phyloP scores from a whole-genome alignment of 2,329 filamentous ascomycete genomes.

The Xylaria sp. region DNA sequence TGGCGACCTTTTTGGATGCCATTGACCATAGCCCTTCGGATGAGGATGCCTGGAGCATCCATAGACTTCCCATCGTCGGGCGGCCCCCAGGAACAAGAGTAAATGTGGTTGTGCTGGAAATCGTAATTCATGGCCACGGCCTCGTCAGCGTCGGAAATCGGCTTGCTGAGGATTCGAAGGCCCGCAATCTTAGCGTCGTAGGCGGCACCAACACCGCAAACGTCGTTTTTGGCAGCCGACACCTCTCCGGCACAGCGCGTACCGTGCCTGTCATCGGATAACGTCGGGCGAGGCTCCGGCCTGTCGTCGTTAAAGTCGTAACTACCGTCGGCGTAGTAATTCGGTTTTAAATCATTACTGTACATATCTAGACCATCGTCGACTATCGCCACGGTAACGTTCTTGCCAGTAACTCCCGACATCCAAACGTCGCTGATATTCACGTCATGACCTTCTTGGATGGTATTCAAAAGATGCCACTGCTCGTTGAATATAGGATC shows the following conservation, averaged over 20 bases:
- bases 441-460: slow-evolving; percentile 83
- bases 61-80: slow-evolving; percentile 92
- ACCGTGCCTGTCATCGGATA: slow-evolving; percentile 86
- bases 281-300: slow-evolving; percentile 76
- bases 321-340: slow-evolving; percentile 91
- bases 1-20: slow-evolving; percentile 85
- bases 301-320: slow-evolving; percentile 93
- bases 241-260: slow-evolving; percentile 96
- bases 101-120: slow-evolving; percentile 90
- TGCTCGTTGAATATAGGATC: slow-evolving; percentile 94
- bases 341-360: slow-evolving; percentile 87
- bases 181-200: slow-evolving; percentile 90
- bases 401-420: slow-evolving; percentile 86
- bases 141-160: slow-evolving; percentile 91
- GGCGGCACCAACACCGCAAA: slow-evolving; percentile 93
- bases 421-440: slow-evolving; percentile 96
- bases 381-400: slow-evolving; percentile 88
- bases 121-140: slow-evolving; percentile 91
- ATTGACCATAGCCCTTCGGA: slow-evolving; percentile 87
- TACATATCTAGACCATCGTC: slow-evolving; percentile 97
- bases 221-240: slow-evolving; percentile 85
- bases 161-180: slow-evolving; percentile 87
- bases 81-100: slow-evolving; percentile 98
- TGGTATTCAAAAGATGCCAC: slow-evolving; percentile 90
- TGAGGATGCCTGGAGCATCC: slow-evolving; percentile 89